Evolutionary conservation across 75 land plant species (phyloP).

Genomic region (Pinus tabuliformis): DNA sequence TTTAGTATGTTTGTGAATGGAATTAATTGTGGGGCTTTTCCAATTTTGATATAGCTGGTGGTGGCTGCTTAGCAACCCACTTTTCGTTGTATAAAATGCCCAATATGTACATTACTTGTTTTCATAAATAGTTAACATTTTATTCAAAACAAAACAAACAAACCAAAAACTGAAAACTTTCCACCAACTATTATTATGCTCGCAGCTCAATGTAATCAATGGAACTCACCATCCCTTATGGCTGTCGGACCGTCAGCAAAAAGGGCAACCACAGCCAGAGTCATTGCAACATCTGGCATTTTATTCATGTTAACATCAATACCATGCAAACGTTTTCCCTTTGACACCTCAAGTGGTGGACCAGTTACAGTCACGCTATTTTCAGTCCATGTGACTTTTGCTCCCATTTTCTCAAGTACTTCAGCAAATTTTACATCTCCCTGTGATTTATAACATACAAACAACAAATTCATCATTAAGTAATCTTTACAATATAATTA

Average conservation of each 20-base stretch:
- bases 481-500: neutral
- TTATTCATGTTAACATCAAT: slow-evolving; percentile 98
- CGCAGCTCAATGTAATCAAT: no score
- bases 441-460: slow-evolving; percentile 26
- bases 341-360: slow-evolving; percentile 51
- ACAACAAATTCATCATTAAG: slow-evolving; percentile 5
- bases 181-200: neutral
- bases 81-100: no score
- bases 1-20: no score
- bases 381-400: slow-evolving; percentile 88
- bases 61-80: no score
- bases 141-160: neutral
- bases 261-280: slow-evolving; percentile 94
- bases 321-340: slow-evolving; percentile 64
- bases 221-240: slow-evolving; percentile 84
- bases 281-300: slow-evolving; percentile 99
- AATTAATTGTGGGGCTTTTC: no score
- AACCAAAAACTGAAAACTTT: neutral
- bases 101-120: no score
- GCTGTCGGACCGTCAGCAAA: slow-evolving; percentile 94
- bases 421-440: slow-evolving; percentile 99
- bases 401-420: slow-evolving; percentile 97
- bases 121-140: no score
- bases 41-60: no score
- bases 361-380: slow-evolving; percentile 95